A percentile compares a stretch with the other conserved stretches of the same genome.
Conservation (phyloP, 192 early-diverging fungal species). For the Umbelopsis vinacea region DNA sequence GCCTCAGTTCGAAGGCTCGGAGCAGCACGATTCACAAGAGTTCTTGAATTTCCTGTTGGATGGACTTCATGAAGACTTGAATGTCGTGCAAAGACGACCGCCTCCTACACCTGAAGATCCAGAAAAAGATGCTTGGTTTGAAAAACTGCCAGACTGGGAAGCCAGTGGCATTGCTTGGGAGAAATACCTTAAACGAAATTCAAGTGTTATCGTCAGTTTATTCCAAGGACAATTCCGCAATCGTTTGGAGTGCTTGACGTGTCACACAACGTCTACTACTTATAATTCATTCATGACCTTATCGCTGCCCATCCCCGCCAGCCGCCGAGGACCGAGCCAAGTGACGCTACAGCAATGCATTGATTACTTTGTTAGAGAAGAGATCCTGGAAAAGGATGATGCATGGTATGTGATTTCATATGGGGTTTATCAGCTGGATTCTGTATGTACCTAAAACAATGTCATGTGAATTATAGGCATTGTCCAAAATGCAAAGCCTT, state of each 20-base stretch:
- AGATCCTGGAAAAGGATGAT: slow-evolving; percentile 90
- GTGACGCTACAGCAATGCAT: slow-evolving; percentile 85
- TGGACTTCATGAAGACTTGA: slow-evolving; percentile 91
- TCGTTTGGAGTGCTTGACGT: slow-evolving; percentile 69
- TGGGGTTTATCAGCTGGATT: background rate
- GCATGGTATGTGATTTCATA: slow-evolving; percentile 63
- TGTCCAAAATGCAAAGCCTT: slow-evolving; percentile 83
- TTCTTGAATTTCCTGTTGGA: slow-evolving; percentile 91
- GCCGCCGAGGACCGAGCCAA: slow-evolving; percentile 47
- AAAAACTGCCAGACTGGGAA: slow-evolving; percentile 64
- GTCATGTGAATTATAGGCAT: slow-evolving; percentile 29
- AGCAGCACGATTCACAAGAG: slow-evolving; percentile 98
- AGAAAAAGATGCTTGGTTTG: slow-evolving; percentile 63
- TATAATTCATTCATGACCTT: slow-evolving; percentile 93
- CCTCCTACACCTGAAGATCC: slow-evolving; percentile 41
- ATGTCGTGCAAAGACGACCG: slow-evolving; percentile 57
- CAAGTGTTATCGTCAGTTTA: slow-evolving; percentile 83
- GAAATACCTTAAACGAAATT: slow-evolving; percentile 72
- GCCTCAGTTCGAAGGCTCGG: slow-evolving; percentile 82
- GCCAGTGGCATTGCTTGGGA: slow-evolving; percentile 74
- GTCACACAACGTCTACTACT: slow-evolving; percentile 75
- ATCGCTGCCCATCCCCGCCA: slow-evolving; percentile 82
- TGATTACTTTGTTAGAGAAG: slow-evolving; percentile 80
- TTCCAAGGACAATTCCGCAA: slow-evolving; percentile 89
- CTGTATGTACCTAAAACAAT: background rate